These are phyloP conservation scores for Trametes cinnabarina DNA, from an alignment of 768 basidiomycete genomes.

Conservation along the genomic window DNA sequence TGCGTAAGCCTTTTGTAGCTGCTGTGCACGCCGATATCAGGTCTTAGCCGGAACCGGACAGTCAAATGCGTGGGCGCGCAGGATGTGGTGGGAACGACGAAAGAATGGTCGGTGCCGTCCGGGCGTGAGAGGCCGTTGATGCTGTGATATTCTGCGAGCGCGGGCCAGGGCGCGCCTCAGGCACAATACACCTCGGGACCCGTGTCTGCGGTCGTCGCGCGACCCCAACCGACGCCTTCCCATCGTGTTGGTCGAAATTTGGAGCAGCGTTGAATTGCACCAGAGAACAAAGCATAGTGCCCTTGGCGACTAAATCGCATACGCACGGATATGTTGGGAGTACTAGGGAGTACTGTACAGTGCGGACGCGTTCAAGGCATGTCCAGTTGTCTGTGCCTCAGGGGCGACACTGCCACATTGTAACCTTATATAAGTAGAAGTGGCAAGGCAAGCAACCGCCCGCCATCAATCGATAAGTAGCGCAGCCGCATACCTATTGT, in stretches of 20 bases:
- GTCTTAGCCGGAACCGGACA: not conserved
- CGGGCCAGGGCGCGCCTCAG: not conserved
- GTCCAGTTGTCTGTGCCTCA: no score
- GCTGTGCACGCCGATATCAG: not conserved
- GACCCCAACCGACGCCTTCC: not conserved
- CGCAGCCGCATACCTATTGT: no score
- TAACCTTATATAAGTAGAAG: no score
- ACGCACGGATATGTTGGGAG: no score
- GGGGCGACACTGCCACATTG: no score
- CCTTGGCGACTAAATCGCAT: no score
- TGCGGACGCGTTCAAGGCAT: no score
- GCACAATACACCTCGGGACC: not conserved
- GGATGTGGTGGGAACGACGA: not conserved
- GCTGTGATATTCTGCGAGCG: not conserved
- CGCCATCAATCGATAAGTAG: no score
- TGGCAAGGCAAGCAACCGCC: no score
- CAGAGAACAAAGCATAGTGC: no score
- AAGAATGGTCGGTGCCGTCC: not conserved
- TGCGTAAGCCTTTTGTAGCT: not conserved
- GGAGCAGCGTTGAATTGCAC: no score
- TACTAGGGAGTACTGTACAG: no score
- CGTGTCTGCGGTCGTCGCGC: conserved; percentile 11
- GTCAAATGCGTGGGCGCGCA: not conserved
- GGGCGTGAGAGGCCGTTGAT: conserved; percentile 7
- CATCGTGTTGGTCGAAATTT: not conserved